Conservation (phyloP, 306 rosid genomes). For the Calophaca sinica region DNA sequence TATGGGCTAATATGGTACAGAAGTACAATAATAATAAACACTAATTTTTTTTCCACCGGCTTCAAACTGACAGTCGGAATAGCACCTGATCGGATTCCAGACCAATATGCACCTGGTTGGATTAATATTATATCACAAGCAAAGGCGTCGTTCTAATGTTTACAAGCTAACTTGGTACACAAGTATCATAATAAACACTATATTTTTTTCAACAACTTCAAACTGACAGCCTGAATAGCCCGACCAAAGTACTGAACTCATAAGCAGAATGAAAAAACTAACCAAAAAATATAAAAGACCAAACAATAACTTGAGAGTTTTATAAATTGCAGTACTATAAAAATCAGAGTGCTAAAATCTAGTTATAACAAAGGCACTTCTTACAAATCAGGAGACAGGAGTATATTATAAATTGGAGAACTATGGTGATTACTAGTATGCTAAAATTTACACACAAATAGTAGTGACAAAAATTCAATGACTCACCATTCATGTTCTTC, state of each 20-base stretch:
- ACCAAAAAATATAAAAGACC: background rate
- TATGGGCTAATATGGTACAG: too few species aligned
- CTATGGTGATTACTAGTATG: background rate
- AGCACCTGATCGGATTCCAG: too few species aligned
- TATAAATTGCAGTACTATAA: background rate
- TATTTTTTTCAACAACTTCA: too few species aligned
- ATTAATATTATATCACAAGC: too few species aligned
- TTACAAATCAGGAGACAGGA: background rate
- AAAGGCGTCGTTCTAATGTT: too few species aligned
- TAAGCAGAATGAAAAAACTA: slow-evolving; percentile 7
- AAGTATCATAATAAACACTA: too few species aligned
- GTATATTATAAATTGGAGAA: background rate
- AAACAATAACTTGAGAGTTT: background rate
- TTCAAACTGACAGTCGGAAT: too few species aligned
- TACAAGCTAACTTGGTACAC: too few species aligned
- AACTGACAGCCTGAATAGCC: background rate
- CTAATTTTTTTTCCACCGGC: too few species aligned
- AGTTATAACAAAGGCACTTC: slow-evolving; percentile 2
- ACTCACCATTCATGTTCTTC: slow-evolving; percentile 56
- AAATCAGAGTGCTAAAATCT: background rate
- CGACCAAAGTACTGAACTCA: slow-evolving; percentile 12
- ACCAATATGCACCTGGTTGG: too few species aligned
- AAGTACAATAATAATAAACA: too few species aligned
- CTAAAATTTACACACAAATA: slow-evolving; percentile 22
- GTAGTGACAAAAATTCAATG: slow-evolving; percentile 2